These are phyloP conservation scores for Rhodotorula sp. DNA, from an alignment of 1,284 basidiomycete genomes.

Conservation along the genomic window DNA sequence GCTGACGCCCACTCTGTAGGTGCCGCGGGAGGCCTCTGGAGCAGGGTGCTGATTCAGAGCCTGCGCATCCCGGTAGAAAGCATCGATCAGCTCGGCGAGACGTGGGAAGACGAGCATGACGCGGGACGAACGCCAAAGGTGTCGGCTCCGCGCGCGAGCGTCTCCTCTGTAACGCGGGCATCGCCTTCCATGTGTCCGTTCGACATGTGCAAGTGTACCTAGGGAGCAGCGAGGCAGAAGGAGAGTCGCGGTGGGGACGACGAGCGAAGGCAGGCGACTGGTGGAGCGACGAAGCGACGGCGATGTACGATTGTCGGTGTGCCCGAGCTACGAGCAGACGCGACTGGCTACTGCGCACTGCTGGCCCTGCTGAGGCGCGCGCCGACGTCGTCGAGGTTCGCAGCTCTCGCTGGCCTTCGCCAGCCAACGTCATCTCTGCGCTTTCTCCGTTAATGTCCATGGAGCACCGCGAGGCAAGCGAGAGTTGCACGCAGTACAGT, in stretches of 20 bases:
- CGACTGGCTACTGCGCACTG: too few species aligned
- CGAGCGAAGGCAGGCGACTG: background rate
- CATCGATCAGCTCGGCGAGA: too few species aligned
- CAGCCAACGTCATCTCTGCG: too few species aligned
- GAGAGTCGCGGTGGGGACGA: background rate
- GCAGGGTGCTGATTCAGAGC: constrained; percentile 48
- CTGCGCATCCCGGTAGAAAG: constrained; percentile 32
- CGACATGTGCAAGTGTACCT: background rate
- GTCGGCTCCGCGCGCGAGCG: constrained; percentile 21
- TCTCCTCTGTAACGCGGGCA: constrained; percentile 29
- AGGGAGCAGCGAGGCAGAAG: background rate
- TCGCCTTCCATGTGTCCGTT: constrained; percentile 24
- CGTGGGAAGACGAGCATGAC: background rate
- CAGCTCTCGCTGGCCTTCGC: too few species aligned
- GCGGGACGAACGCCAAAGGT: constrained; percentile 25
- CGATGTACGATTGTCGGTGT: too few species aligned
- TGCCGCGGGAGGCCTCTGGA: background rate
- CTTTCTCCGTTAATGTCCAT: too few species aligned
- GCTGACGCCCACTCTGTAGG: constrained; percentile 68
- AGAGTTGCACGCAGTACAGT: too few species aligned
- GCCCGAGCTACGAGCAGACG: too few species aligned
- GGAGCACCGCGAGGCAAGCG: too few species aligned
- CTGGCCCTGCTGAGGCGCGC: too few species aligned
- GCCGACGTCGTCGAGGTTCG: too few species aligned
- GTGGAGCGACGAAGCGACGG: background rate